phyloP scores from a whole-genome alignment of 768 basidiomycete genomes.

The Russula earlei region DNA sequence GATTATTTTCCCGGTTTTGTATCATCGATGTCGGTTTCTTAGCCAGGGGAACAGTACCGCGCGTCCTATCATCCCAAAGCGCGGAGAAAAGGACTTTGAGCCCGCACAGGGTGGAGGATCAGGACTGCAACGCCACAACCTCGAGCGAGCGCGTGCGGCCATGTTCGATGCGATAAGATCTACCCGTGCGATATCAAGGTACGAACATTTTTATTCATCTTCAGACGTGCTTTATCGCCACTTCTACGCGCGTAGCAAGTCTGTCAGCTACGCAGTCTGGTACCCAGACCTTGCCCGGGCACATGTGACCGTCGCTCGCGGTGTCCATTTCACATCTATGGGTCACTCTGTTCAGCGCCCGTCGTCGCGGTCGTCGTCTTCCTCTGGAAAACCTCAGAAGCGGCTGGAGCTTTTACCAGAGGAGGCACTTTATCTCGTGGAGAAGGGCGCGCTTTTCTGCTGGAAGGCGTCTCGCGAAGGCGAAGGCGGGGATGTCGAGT shows the following conservation, averaged over 20 bases:
- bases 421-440: slow-evolving; percentile 89
- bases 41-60: slow-evolving; percentile 22
- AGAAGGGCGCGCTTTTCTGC: slow-evolving; percentile 81
- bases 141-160: slow-evolving; percentile 71
- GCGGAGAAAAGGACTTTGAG: slow-evolving; percentile 98
- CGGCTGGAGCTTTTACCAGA: slow-evolving; percentile 85
- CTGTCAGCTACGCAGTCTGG: slow-evolving; percentile 77
- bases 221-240: background rate
- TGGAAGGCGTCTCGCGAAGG: slow-evolving; percentile 44
- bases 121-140: slow-evolving; percentile 68
- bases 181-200: slow-evolving; percentile 71
- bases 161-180: slow-evolving; percentile 79
- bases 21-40: background rate
- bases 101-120: slow-evolving; percentile 59
- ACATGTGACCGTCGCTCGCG: slow-evolving; percentile 62
- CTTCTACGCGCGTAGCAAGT: slow-evolving; percentile 41
- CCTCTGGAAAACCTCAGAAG: slow-evolving; percentile 43
- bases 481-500: slow-evolving; percentile 30
- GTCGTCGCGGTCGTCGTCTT: slow-evolving; percentile 18
- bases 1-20: background rate
- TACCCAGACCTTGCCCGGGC: slow-evolving; percentile 52
- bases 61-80: slow-evolving; percentile 79
- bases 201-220: slow-evolving; percentile 18
- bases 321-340: slow-evolving; percentile 74
- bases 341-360: slow-evolving; percentile 66